Evolutionary conservation across 805 yeast species (phyloP), one percentile per base, ranked within the genome.

Genomic region (Sugiyamaella qingdaonensis): DNA sequence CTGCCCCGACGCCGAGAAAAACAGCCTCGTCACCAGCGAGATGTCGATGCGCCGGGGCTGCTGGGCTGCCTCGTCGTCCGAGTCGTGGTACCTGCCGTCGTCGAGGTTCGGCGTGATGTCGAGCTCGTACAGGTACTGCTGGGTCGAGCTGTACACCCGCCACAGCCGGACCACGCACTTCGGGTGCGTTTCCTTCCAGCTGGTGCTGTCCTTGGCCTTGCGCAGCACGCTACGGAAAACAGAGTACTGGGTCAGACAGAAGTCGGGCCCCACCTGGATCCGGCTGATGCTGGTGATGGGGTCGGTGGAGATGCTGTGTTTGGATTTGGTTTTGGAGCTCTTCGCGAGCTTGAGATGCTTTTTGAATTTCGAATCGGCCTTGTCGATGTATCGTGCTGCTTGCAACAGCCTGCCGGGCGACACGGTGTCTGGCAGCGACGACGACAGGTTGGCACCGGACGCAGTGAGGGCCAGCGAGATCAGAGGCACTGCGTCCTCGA

Each of bases 151-250:
- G 39, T 13, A 54, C 1, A 64, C 51, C 24, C 79, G 63, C 51
- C 62, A 59, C 2, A 86, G 59, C 34, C 67, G 68, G 0, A 81
- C 78, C 51, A 65, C 62, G 33, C 85, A 78, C 52, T 80, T 75
- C 14, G 88, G 83, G 67, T 73, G 78, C 47, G 82, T 83, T 58
- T 87, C 95, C 58, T 83, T 84, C 95, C 95, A 87, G 2, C 79
- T 73, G 2, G 86, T 75, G 50, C 78, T 76, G 14, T 63, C 64
- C 10, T 71, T 71, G 32, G 68, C 64, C 13, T 39, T 37, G 41
- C 79, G 43, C 4, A 39, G 19, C 13, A 19, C 19, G 24, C 43
- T 39, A 4, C 43, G 16, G 60, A 85, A 86, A 2, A 87, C 76
- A 4, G 87, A 73, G 59, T 79, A 87, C 58, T 78, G 67, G 2